These are phyloP conservation scores for Apiospora phragmitis DNA, from an alignment of 2,329 filamentous ascomycete species.

Conservation along the genomic window DNA sequence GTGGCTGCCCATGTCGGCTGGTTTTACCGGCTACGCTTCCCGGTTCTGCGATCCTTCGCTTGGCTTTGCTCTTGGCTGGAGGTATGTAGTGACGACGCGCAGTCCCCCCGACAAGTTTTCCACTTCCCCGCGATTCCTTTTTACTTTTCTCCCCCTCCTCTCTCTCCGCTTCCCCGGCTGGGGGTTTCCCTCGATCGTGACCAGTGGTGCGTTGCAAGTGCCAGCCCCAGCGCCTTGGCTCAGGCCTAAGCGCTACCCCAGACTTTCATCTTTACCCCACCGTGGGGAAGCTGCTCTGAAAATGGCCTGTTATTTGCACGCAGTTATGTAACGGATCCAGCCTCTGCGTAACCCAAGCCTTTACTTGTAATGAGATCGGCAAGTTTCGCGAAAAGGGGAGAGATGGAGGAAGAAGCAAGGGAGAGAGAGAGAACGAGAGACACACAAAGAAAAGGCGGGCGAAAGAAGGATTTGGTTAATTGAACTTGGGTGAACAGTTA, in stretches of 20 bases:
- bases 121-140: background rate
- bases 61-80: conserved; percentile 76
- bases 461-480: background rate
- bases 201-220: background rate
- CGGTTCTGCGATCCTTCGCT: conserved; percentile 80
- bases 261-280: background rate
- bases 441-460: background rate
- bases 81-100: conserved; percentile 45
- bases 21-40: conserved; percentile 79
- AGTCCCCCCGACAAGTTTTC: background rate
- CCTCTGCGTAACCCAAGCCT: background rate
- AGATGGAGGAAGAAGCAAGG: background rate
- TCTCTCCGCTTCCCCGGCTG: background rate
- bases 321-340: background rate
- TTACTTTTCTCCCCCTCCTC: background rate
- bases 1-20: conserved; percentile 75
- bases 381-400: background rate
- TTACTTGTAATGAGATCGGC: background rate
- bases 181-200: background rate
- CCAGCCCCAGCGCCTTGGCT: background rate
- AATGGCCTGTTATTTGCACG: background rate
- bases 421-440: background rate
- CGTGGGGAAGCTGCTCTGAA: background rate
- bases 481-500: conserved; percentile 36
- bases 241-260: background rate